Evolutionary conservation across 2,329 filamentous ascomycete species (phyloP), one percentile per base, ranked within the genome.

Genomic region (Bipolaris zeicola): DNA sequence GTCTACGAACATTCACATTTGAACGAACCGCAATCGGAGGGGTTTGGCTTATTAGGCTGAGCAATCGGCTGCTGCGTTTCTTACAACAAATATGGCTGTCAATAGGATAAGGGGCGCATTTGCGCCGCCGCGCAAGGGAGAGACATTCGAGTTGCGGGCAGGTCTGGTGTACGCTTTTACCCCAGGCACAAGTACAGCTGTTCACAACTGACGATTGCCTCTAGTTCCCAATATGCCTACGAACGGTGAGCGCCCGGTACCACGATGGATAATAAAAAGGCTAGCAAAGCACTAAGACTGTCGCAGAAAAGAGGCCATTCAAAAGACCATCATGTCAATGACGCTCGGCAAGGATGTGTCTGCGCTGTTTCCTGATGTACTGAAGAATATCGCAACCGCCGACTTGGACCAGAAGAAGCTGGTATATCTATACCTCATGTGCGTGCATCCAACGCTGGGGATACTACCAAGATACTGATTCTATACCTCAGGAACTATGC

Each of bases 241-340:
- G 95, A 99, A 85, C 89, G 87, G 84, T 87, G 78, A 65, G 68
- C 65, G 46, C 50, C 37, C 47, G 39, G 43, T 44, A 18, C 6
- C 31, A 26, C 20, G 16, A 33, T 10, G 20, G 6, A 26, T n/a
- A n/a, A 14, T 6, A 44, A 20, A 20, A 8, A 11, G n/a, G 13
- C 13, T 14, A 18, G 33, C 5, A 62, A 28, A 28, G 26, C 69
- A 77, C 77, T 80, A 63, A 79, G 50, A 56, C 41, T 57, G 26
- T 38, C 52, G 43, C 60, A 86, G 92, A 72, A 99, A 99, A 79
- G 95, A 99, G 82, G 91, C 95, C 22, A 99, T 99, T 69, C 95
- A 99, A 77, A 98, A 96, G 84, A 99, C 95, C 64, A 99, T 99
- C 81, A 98, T 98, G 93, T 93, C 95, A 75, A 99, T 99, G 95